phyloP scores from a whole-genome alignment of 495 filamentous ascomycete genomes.

The Neurospora sp. region DNA sequence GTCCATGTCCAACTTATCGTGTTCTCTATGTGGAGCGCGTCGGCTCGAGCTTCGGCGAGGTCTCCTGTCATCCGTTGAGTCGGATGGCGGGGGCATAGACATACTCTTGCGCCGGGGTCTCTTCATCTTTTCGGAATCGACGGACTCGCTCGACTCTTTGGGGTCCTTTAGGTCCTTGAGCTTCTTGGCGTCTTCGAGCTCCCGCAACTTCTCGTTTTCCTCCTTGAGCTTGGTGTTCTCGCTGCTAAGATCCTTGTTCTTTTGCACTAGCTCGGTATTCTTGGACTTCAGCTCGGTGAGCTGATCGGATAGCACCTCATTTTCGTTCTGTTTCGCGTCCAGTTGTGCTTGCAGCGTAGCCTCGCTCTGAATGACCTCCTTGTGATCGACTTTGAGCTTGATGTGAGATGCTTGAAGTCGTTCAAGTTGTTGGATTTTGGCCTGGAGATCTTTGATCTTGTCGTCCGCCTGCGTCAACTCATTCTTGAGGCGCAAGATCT shows the following conservation, averaged over 20 bases:
- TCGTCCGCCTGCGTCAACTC: conserved; percentile 10
- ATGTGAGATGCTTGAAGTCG: conserved; percentile 34
- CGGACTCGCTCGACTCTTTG: neutral
- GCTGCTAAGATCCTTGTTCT: conserved; percentile 74
- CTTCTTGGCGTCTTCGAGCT: conserved; percentile 59
- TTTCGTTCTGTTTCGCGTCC: conserved; percentile 74
- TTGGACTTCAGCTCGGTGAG: neutral
- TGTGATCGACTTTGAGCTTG: conserved; percentile 34
- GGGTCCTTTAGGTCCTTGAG: neutral
- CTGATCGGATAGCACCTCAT: conserved; percentile 40
- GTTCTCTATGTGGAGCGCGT: conserved; percentile 9
- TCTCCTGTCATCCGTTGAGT: conserved; percentile 20
- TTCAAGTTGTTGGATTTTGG: conserved; percentile 3
- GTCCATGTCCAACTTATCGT: conserved; percentile 12
- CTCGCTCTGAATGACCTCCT: conserved; percentile 58
- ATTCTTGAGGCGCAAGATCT: conserved; percentile 15
- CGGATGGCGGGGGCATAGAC: conserved; percentile 4
- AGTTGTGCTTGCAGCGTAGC: conserved; percentile 64
- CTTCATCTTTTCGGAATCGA: conserved; percentile 2
- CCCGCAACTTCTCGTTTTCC: conserved; percentile 70
- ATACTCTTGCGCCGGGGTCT: neutral
- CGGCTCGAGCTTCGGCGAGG: conserved; percentile 18
- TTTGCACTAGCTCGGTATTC: conserved; percentile 64
- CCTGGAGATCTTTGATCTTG: conserved; percentile 7
- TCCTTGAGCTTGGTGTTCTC: conserved; percentile 82